Conservation (phyloP, 2,329 filamentous ascomycete genomes). For the Arthroderma uncinatum region DNA sequence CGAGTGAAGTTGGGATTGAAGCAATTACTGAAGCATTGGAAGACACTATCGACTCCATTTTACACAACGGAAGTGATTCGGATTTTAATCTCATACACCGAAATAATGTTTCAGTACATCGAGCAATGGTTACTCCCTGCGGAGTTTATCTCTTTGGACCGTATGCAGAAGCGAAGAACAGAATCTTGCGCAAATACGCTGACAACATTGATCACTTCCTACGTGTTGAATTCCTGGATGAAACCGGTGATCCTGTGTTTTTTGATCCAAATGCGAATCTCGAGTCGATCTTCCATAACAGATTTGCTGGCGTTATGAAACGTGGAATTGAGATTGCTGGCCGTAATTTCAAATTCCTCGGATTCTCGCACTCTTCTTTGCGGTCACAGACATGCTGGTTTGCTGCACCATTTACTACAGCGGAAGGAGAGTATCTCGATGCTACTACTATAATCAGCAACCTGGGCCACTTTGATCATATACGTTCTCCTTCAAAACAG, state of each 20-base stretch:
- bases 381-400: constrained; percentile 60
- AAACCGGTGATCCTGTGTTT: constrained; percentile 54
- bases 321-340: constrained; percentile 54
- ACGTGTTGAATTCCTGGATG: constrained; percentile 62
- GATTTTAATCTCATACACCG: constrained; percentile 5
- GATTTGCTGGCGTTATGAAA: constrained; percentile 51
- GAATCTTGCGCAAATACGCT: constrained; percentile 56
- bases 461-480: constrained; percentile 42
- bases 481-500: constrained; percentile 46
- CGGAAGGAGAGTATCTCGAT: constrained; percentile 20
- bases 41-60: background rate
- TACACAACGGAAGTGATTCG: background rate
- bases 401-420: constrained; percentile 35
- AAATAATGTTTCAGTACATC: constrained; percentile 44
- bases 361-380: constrained; percentile 70
- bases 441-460: constrained; percentile 34
- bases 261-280: constrained; percentile 44
- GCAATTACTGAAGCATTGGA: constrained; percentile 26
- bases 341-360: constrained; percentile 54
- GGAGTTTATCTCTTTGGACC: constrained; percentile 41
- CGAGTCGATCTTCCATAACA: constrained; percentile 42
- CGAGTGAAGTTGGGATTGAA: constrained; percentile 31
- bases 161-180: constrained; percentile 54
- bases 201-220: constrained; percentile 53
- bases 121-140: constrained; percentile 50